Conservation (phyloP, 352 stramenopile genomes). For the Pythium sp. region DNA sequence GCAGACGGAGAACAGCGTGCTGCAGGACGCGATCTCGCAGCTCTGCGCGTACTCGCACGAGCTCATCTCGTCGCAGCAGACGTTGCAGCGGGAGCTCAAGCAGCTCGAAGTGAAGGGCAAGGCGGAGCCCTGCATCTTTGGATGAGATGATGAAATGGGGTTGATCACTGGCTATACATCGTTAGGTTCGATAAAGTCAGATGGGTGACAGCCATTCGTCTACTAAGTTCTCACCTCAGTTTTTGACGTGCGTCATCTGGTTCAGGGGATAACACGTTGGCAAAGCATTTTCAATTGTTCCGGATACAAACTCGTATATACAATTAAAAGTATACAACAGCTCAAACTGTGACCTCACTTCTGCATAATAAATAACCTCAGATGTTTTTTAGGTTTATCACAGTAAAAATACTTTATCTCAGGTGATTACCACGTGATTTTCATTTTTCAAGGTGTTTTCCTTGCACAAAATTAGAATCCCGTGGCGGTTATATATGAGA, state of each 20-base stretch:
- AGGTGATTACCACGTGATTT: no score
- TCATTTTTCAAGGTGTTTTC: no score
- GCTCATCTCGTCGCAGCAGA: conserved; percentile 41
- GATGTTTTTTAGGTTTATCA: no score
- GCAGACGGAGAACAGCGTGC: conserved; percentile 46
- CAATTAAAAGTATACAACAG: no score
- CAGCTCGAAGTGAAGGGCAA: conserved; percentile 45
- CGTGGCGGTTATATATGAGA: no score
- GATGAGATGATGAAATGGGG: not conserved
- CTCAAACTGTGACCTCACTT: no score
- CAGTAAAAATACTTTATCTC: no score
- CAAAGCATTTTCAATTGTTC: no score
- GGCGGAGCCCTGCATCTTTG: conserved; percentile 39
- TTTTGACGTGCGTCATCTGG: not conserved
- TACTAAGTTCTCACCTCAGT: not conserved
- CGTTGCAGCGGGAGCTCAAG: conserved; percentile 45
- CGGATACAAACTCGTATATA: no score
- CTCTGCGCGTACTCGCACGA: conserved; percentile 53
- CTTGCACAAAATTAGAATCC: no score
- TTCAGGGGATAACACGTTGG: no score
- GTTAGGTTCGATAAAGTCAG: not conserved
- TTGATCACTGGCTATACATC: not conserved
- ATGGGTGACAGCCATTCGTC: not conserved
- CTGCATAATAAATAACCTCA: no score
- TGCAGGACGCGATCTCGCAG: conserved; percentile 47